Percentiles rank a stretch among this genome's conserved stretches.
Evolutionary conservation across 768 basidiomycete genomes (phyloP).

Genomic region (Pulveroboletus sp.): DNA sequence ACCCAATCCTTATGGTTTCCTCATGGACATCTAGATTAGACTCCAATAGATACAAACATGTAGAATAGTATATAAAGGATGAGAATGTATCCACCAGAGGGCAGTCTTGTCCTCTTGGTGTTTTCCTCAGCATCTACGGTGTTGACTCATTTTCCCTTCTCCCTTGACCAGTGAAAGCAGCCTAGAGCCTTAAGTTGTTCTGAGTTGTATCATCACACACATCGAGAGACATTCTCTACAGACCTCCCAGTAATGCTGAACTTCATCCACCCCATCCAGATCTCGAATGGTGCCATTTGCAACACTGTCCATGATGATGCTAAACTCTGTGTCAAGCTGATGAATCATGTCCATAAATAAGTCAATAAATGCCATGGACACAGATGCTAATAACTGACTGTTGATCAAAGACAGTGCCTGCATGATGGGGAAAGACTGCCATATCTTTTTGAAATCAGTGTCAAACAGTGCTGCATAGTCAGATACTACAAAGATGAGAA

Average conservation of each 20-base stretch:
- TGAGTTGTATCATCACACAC: no score
- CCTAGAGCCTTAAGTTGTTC: no score
- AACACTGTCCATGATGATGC: constrained; percentile 7
- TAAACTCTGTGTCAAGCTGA: not conserved
- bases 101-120: no score
- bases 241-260: constrained; percentile 4
- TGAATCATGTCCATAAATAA: constrained; percentile 10
- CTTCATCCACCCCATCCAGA: constrained; percentile 1
- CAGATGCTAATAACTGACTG: not conserved
- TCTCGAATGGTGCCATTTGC: constrained; percentile 8
- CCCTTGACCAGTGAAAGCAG: no score
- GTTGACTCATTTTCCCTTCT: no score
- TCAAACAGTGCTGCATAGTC: not conserved
- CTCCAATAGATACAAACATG: no score
- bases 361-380: constrained; percentile 4
- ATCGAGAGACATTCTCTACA: not conserved
- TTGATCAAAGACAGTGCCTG: not conserved
- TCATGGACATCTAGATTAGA: no score
- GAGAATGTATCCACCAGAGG: no score
- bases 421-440: not conserved
- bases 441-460: not conserved
- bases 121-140: no score
- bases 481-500: not conserved
- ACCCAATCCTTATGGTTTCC: no score
- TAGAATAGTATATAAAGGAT: no score